Percentiles rank a stretch among this genome's conserved stretches.
phyloP scores from a whole-genome alignment of 2,329 filamentous ascomycete genomes.

The Aaosphaeria arxii region DNA sequence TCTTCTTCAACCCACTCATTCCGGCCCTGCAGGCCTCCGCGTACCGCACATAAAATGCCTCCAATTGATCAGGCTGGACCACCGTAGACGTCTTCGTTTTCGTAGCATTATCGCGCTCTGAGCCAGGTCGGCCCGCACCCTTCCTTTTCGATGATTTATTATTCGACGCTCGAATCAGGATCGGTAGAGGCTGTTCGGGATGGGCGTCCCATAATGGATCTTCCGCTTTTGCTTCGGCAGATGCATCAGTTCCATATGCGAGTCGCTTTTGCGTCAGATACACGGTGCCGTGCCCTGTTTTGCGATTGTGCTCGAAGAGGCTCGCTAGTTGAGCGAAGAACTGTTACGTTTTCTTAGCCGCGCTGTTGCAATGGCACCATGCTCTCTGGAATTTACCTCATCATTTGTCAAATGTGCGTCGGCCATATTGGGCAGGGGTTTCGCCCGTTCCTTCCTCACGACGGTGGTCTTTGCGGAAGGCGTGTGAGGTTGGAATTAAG shows the following conservation, averaged over 20 bases:
- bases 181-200: conserved; percentile 59
- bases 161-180: conserved; percentile 82
- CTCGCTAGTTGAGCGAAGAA: conserved; percentile 69
- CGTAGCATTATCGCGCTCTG: conserved; percentile 44
- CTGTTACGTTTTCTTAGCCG: conserved; percentile 42
- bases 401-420: conserved; percentile 58
- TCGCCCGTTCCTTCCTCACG: conserved; percentile 19
- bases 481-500: conserved; percentile 2
- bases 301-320: conserved; percentile 65
- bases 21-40: conserved; percentile 87
- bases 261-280: conserved; percentile 73
- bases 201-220: conserved; percentile 60
- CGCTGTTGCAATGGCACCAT: not conserved
- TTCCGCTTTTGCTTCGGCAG: conserved; percentile 40
- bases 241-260: conserved; percentile 42
- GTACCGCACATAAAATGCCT: conserved; percentile 79
- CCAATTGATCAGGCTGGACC: conserved; percentile 72
- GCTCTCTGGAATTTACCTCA: conserved; percentile 49
- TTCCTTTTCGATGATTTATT: conserved; percentile 54
- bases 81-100: conserved; percentile 79
- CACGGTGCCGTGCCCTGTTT: conserved; percentile 70
- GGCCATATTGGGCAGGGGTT: conserved; percentile 38
- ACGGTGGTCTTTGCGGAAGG: conserved; percentile 9
- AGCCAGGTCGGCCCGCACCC: conserved; percentile 31
- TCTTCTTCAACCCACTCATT: conserved; percentile 87